Evolutionary conservation across 441 rosid genomes (phyloP), one percentile per base, ranked within the genome.

Genomic region (Croton laevigatus): DNA sequence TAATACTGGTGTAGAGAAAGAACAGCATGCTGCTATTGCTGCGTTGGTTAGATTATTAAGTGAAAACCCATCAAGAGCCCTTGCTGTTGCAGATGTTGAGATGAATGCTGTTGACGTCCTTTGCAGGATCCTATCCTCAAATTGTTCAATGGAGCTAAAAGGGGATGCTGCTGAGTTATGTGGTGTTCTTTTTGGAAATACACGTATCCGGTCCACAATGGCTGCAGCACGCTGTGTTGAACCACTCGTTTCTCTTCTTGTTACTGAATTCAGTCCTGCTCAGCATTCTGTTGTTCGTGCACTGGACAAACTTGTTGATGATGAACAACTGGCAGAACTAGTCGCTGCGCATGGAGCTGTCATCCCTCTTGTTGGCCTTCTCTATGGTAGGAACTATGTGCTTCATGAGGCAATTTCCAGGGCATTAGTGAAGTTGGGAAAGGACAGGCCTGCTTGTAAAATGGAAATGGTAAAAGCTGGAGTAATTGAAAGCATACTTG

Each of bases 171-270:
- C 99, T 46, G 99, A 96, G 84, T 78, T 96, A 74, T 96, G 99
- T 63, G 86, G 90, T 81, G 99, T 96, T 82, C 91, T 96, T 75
- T 96, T 96, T 79, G 93, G 90, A 72, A 96, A 94, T 77, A 88
- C 94, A 61, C 87, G 93, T 82, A 90, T 94, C 71, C 89, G 99
- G 82, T 94, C 99, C 73, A 91, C 99, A 20, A 78, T 91, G 85
- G 98, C 97, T 76, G 99, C 98, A n/a, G 99, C 98, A 16, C 96
- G 90, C 71, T 93, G 99, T 71, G 98, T 96, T 70, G 99, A 94
- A 85, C 99, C 99, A 74, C 87, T 96, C 42, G 99, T 96, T 65
- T 86, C 99, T 81, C 98, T 96, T 68, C 98, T 96, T 70, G 91
- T 90, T 57, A 80, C 88, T 10, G 99, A 96, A 82, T 89, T 78